Evolutionary conservation across 176 grass and related monocot genomes (phyloP).

Genomic region (Phragmites australis): DNA sequence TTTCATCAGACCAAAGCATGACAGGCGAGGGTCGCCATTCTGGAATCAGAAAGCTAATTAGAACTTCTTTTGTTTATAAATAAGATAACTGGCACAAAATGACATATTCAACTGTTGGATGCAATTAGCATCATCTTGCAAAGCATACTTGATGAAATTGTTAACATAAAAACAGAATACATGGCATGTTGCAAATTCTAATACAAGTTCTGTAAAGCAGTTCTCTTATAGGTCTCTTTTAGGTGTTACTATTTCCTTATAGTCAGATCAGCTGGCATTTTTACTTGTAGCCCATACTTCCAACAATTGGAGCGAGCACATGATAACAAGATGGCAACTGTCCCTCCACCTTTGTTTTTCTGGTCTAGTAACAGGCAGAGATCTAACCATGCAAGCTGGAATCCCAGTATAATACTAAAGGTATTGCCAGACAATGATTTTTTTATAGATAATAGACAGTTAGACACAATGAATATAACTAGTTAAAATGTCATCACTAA

Average conservation of each 20-base stretch:
- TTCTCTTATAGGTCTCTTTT: neutral
- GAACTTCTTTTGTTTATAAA: neutral
- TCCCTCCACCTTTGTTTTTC: neutral
- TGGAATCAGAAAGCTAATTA: slow-evolving; percentile 41
- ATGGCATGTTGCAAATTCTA: neutral
- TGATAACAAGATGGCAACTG: neutral
- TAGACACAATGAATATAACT: neutral
- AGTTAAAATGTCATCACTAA: neutral
- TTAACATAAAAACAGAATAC: neutral
- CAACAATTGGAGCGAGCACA: neutral
- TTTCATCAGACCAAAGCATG: slow-evolving; percentile 93
- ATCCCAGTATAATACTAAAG: neutral
- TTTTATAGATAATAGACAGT: too few species aligned
- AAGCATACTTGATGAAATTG: neutral
- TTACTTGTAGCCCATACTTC: neutral
- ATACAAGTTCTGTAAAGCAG: neutral
- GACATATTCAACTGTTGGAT: neutral
- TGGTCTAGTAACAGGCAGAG: neutral
- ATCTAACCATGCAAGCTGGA: neutral
- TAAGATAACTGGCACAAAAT: slow-evolving; percentile 15
- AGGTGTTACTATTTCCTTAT: neutral
- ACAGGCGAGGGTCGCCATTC: slow-evolving; percentile 72
- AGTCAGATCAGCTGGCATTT: neutral
- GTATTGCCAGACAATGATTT: slow-evolving; percentile 13
- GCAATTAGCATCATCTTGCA: neutral